phyloP scores from a whole-genome alignment of 768 basidiomycete species.

The Mycena floridula region DNA sequence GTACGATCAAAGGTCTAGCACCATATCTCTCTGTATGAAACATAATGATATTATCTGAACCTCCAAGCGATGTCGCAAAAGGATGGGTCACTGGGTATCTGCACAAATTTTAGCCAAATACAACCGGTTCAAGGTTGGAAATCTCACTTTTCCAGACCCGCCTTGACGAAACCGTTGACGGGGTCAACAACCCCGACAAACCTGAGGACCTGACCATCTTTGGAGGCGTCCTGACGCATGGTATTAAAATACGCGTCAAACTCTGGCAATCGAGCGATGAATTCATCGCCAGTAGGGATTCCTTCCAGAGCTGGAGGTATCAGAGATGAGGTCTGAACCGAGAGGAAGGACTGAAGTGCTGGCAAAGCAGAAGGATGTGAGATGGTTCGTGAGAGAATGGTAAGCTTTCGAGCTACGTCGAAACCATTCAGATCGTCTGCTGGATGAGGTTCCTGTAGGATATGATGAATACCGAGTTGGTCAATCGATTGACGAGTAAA shows the following conservation, averaged over 20 bases:
- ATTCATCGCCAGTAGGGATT: conserved; percentile 72
- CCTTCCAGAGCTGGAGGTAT: conserved; percentile 72
- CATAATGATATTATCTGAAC: conserved; percentile 97
- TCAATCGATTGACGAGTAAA: not conserved
- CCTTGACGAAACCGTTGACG: conserved; percentile 63
- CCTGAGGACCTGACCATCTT: conserved; percentile 79
- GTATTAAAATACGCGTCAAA: conserved; percentile 77
- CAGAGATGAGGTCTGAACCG: conserved; percentile 79
- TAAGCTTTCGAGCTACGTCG: conserved; percentile 95
- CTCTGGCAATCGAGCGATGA: conserved; percentile 71
- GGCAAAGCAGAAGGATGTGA: conserved; percentile 38
- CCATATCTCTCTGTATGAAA: conserved; percentile 94
- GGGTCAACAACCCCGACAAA: conserved; percentile 96
- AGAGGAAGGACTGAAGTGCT: conserved; percentile 70
- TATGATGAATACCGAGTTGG: not conserved
- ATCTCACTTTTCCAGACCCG: conserved; percentile 82
- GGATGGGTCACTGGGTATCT: conserved; percentile 90
- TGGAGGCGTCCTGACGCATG: conserved; percentile 71
- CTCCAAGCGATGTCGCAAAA: conserved; percentile 92
- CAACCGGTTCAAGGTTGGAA: not conserved
- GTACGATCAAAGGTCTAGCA: conserved; percentile 83
- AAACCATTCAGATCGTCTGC: conserved; percentile 95
- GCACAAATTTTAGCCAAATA: conserved; percentile 3
- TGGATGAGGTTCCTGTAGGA: conserved; percentile 86
- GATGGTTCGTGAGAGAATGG: conserved; percentile 85